Base-by-base conservation (phyloP, 352 stramenopile genomes). In the Sclerospora graminicola region DNA sequence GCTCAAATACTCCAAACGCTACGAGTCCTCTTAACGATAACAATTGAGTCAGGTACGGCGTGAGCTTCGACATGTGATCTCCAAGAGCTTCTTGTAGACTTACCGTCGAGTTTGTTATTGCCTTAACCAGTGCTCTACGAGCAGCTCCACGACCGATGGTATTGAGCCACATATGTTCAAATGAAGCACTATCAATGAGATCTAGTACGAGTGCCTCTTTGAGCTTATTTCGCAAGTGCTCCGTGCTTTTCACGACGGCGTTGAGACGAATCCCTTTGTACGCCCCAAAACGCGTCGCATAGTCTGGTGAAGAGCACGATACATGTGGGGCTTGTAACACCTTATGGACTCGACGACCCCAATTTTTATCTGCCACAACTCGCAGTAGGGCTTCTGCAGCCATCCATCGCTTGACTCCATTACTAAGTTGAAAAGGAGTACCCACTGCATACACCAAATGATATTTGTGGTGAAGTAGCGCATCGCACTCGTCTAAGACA, bases 401-500 rank as follows among this genome's bases (percentile, higher is more conserved):
- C 6, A 62, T 52, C 63, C 70, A 89, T 27, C 84, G 57, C 21
- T 72, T n/a, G n/a, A 62, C 37, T 0, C 76, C 76, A 24, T 46
- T 57, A 26, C 66, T 67, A 5, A 95, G 68, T 6, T 47, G 40
- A 5, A 55, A 43, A 2, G 69, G 48, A 0, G 27, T 53, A 0
- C 84, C 83, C 1, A 91, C 64, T 1, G 84, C 79, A 45, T 96
- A 95, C 29, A 95, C 70, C 14, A 95, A 69, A 33, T 95, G 84
- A 46, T 92, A 95, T 10, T 75, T 72, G 55, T 95, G 76, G 18
- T 88, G 71, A 0, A 96, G 66, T 7, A 96, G 41, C 7, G 88
- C 87, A 57, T 96, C 87, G 27, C 66, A 76, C 41, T 96, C 84
- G 58, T 96, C 87, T 15, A 96, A 57, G 5, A 96, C 62, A 41